phyloP scores from a whole-genome alignment of 257 asterid genomes.

The Petunia axillaris region DNA sequence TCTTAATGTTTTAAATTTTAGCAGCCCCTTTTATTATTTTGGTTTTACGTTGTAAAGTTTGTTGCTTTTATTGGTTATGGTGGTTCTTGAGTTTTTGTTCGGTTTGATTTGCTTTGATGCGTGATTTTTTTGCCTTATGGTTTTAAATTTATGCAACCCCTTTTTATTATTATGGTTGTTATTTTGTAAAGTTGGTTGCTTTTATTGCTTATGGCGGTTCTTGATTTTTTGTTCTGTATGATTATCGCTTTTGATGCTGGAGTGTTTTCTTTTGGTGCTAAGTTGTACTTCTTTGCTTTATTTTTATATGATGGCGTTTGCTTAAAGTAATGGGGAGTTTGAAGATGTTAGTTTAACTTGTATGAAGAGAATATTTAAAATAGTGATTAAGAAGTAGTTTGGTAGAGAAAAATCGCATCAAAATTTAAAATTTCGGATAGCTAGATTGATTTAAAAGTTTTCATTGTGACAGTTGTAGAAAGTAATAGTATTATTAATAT shows the following conservation, averaged over 20 bases:
- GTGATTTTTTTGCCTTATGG: too few relatives aligned
- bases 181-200: too few relatives aligned
- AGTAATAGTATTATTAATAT: not conserved
- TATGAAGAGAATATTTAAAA: not conserved
- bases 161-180: too few relatives aligned
- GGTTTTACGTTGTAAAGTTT: not conserved
- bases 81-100: not conserved
- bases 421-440: not conserved
- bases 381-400: not conserved
- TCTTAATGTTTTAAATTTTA: not conserved
- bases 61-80: not conserved
- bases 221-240: too few relatives aligned
- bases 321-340: not conserved
- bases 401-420: not conserved
- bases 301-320: not conserved
- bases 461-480: not conserved
- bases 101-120: not conserved
- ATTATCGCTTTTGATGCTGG: too few relatives aligned
- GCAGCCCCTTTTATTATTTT: too few relatives aligned
- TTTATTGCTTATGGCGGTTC: too few relatives aligned
- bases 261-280: not conserved
- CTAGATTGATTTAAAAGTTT: not conserved
- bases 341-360: not conserved
- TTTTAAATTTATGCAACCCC: too few relatives aligned
- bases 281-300: not conserved